phyloP scores from a whole-genome alignment of 2,329 filamentous ascomycete species.

The Penicillium sp. region DNA sequence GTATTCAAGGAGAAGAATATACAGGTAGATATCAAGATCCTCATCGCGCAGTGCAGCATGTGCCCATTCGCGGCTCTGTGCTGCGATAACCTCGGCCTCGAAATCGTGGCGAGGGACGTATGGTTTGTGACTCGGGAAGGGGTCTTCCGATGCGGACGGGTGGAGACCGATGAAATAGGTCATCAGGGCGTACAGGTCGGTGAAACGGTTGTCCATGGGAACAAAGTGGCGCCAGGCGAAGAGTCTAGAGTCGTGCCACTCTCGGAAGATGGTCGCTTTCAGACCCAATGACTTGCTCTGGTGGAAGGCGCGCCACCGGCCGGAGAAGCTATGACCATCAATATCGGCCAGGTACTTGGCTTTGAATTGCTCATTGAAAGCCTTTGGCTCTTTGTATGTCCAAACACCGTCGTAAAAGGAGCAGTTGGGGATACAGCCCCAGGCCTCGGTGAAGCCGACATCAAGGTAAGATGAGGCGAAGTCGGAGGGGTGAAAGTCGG shows the following conservation, averaged over 20 bases:
- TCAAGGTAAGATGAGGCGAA: slow-evolving; percentile 37
- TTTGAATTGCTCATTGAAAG: slow-evolving; percentile 34
- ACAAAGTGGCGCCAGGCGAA: slow-evolving; percentile 53
- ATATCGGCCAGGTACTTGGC: slow-evolving; percentile 39
- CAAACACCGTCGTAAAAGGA: slow-evolving; percentile 30
- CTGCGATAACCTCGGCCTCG: slow-evolving; percentile 33
- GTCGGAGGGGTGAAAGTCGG: slow-evolving; percentile 10
- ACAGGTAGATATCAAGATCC: slow-evolving; percentile 60
- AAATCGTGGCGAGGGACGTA: slow-evolving; percentile 31
- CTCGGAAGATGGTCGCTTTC: slow-evolving; percentile 52
- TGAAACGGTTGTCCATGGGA: slow-evolving; percentile 50
- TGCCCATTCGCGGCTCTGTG: slow-evolving; percentile 37
- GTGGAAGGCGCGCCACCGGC: slow-evolving; percentile 44
- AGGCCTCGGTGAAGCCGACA: slow-evolving; percentile 34
- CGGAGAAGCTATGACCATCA: slow-evolving; percentile 41
- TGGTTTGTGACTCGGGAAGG: slow-evolving; percentile 8
- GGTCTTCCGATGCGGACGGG: slow-evolving; percentile 6
- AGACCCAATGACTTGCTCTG: slow-evolving; percentile 47
- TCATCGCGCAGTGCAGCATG: slow-evolving; percentile 35
- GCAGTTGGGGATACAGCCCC: slow-evolving; percentile 38
- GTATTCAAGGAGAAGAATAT: slow-evolving; percentile 49
- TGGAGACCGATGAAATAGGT: slow-evolving; percentile 49
- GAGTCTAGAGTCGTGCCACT: slow-evolving; percentile 52
- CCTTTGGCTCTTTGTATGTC: slow-evolving; percentile 25
- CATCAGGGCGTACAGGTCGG: slow-evolving; percentile 49